Evolutionary conservation across 2,329 filamentous ascomycete genomes (phyloP), one percentile per base, ranked within the genome.

Genomic region (Venturiaceae sp.): DNA sequence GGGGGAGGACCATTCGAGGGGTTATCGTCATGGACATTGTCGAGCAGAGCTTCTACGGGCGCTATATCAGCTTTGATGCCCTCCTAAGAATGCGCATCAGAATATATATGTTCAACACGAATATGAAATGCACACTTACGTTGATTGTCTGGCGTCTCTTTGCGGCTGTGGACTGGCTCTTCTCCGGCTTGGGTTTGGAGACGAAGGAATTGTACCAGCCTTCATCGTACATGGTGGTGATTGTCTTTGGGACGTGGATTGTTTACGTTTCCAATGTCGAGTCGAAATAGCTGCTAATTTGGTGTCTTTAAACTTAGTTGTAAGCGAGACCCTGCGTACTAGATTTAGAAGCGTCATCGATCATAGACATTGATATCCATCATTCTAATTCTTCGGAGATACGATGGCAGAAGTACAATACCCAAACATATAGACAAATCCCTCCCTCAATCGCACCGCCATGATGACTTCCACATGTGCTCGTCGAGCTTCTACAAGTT

Each of bases 151-250:
- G 30, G 57, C 92, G 77, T 55, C 92, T 78, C 55, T 79, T 80
- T 47, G 77, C 13, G 5, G 44, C 36, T 4, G 64, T 53, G 72
- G 66, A 41, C 77, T 74, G 26, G 75, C 72, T 65, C 78, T 80
- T 53, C 26, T 41, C 21, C 23, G 21, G 52, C 30, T 30, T 30
- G 63, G 79, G 74, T 60, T 80, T 74, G 57, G 81, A 73, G 63
- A 88, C 83, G 68, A 90, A 86, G 69, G 81, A 72, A 66, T 72
- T 89, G 74, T 92, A 90, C 88, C 88, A 92, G 32, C 87, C 84
- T 72, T 92, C 88, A 72, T 92, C 88, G 71, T 89, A 89, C 87
- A 90, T 91, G 64, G 64, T 75, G n/a, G 44, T 30, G 44, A 16
- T 46, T n/a, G n/a, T n/a, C 21, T 6, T 7, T 11, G 11, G 44